A percentile compares a stretch with the other conserved stretches of the same genome.
phyloP scores from a whole-genome alignment of 768 basidiomycete genomes.

The Mycena maculata region DNA sequence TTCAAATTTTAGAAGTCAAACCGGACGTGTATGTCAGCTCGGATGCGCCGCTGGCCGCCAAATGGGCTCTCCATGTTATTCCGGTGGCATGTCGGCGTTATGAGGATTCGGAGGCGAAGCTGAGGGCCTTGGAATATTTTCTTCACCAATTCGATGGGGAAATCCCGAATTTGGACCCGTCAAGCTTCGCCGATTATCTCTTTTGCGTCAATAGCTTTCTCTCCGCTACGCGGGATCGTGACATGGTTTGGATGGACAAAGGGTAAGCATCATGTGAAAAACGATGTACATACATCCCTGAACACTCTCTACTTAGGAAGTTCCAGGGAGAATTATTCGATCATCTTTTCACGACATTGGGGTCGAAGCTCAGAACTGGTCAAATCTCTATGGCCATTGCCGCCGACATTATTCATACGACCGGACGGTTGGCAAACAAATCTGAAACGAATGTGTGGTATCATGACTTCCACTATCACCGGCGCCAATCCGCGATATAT shows the following conservation, averaged over 20 bases:
- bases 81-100: not conserved
- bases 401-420: constrained; percentile 1
- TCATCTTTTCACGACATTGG: not conserved
- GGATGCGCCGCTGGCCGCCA: not conserved
- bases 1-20: not conserved
- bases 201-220: constrained; percentile 1
- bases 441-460: not conserved
- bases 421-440: not conserved
- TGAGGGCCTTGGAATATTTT: not conserved
- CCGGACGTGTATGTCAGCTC: not conserved
- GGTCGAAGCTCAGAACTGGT: not conserved
- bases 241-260: not conserved
- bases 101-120: not conserved
- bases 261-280: constrained; percentile 3
- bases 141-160: not conserved
- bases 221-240: not conserved
- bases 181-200: not conserved
- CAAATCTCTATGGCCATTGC: not conserved
- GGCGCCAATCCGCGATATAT: not conserved
- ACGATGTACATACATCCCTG: not conserved
- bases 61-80: constrained; percentile 7
- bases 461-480: not conserved
- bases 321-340: constrained; percentile 6
- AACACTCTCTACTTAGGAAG: not conserved
- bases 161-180: not conserved